A percentile compares a stretch with the other conserved stretches of the same genome.
Conservation (phyloP, 73 alveolate species). For the Tetrahymena elliotti region DNA sequence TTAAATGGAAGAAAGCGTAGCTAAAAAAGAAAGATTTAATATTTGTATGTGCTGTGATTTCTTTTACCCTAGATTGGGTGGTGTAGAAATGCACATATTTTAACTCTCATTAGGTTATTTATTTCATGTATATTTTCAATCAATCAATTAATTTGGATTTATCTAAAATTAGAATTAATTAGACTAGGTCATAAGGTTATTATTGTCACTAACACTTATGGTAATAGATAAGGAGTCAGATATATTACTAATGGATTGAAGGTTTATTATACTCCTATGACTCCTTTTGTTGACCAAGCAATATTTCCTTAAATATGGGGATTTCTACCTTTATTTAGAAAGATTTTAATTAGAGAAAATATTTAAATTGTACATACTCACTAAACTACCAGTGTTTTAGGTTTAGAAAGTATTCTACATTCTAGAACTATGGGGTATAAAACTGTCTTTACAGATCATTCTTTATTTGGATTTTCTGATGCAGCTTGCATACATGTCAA, state of each 20-base stretch:
- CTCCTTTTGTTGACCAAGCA: constrained; percentile 46
- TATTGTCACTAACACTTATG: constrained; percentile 88
- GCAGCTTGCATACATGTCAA: constrained; percentile 91
- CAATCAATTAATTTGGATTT: not conserved
- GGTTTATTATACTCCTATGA: constrained; percentile 73
- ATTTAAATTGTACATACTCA: constrained; percentile 98
- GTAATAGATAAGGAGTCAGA: constrained; percentile 89
- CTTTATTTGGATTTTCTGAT: constrained; percentile 94
- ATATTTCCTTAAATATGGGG: constrained; percentile 21
- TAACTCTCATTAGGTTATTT: constrained; percentile 13
- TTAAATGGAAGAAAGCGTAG: not conserved
- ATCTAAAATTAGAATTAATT: not conserved
- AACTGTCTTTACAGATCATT: constrained; percentile 97
- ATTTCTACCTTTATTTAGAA: constrained; percentile 61
- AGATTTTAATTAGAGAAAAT: constrained; percentile 86
- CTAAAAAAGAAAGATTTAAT: constrained; percentile 2
- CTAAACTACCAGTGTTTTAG: constrained; percentile 85
- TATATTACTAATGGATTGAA: constrained; percentile 97
- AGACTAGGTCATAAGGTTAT: constrained; percentile 52
- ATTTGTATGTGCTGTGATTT: constrained; percentile 36
- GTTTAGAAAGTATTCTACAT: constrained; percentile 66
- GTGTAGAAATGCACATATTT: constrained; percentile 48
- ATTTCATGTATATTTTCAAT: not conserved
- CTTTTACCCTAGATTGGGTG: constrained; percentile 34
- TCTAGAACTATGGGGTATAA: constrained; percentile 78